Evolutionary conservation across 2,329 filamentous ascomycete genomes (phyloP), one percentile per base, ranked within the genome.

Genomic region (Sporothrix variecibatus): DNA sequence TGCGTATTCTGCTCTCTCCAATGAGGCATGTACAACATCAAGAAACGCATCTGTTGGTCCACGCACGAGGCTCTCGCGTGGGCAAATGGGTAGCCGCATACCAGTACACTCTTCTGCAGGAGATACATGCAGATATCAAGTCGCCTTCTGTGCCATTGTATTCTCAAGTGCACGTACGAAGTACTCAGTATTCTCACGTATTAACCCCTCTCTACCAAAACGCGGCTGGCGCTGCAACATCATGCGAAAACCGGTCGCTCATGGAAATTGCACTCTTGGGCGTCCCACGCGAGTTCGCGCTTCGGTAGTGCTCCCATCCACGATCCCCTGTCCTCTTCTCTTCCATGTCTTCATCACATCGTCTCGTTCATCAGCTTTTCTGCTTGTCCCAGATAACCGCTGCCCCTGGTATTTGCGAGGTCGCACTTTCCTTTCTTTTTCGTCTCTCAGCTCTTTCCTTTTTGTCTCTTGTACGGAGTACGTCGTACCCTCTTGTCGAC

Each of bases 201-300:
- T 26, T 28, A 17, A 46, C 34, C 62, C 62, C 62, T 26, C 62
- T 38, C n/a, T 4, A 6, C 51, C 51, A 71, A 31, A 68, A 73
- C 72, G 72, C 72, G 72, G 72, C 67, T 62, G 72, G 34, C 72
- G 53, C 53, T 71, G 65, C 72, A 73, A 65, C 43, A 49, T 62
- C 53, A 65, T 53, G 67, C 67, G 26, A 3, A 68, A 68, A 31
- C 65, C 43, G 65, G 62, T 17, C n/a, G 38, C 62, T 43, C 43
- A 34, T 51, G 40, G 40, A 70, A 64, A 69, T 73, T 73, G 64
- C 72, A 67, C 64, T 38, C 34, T 23, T 56, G 51, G 51, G n/a
- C n/a, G 62, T 65, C 23, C 64, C 40, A 51, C 65, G 46, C 43
- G 26, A 34, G 17, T 3, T n/a, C 65, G 28, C 43, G 46, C 65